These are phyloP conservation scores for Ganoderma meredithae DNA, from an alignment of 1,284 basidiomycete species.

Conservation along the genomic window DNA sequence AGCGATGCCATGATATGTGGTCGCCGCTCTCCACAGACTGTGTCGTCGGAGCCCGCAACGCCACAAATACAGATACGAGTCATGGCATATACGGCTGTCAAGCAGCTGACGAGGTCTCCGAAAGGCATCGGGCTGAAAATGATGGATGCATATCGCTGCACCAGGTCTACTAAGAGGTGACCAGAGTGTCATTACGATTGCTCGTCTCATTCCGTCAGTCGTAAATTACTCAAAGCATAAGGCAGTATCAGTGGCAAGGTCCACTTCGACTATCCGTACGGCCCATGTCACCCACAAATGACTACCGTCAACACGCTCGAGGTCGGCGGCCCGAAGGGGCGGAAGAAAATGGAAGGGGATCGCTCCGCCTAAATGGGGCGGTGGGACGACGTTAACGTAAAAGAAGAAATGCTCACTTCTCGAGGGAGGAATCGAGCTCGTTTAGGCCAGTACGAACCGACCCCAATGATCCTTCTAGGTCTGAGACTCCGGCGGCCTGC, in stretches of 20 bases:
- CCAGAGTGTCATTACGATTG: not conserved
- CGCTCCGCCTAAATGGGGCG: not conserved
- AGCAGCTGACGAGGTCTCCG: not conserved
- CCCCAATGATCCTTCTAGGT: slow-evolving; percentile 67
- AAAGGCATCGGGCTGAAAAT: not conserved
- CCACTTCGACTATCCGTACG: not conserved
- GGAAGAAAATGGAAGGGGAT: not conserved
- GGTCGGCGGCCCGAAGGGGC: not conserved
- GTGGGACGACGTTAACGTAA: slow-evolving; percentile 13
- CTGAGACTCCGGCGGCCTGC: slow-evolving; percentile 71
- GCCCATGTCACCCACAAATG: not conserved
- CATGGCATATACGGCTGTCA: not conserved
- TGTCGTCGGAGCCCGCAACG: not conserved
- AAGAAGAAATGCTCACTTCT: slow-evolving; percentile 59
- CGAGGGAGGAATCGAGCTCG: slow-evolving; percentile 74
- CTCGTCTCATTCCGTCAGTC: not conserved
- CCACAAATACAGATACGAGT: slow-evolving; percentile 3
- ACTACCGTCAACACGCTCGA: not conserved
- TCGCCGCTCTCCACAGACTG: not conserved
- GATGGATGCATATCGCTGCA: not conserved
- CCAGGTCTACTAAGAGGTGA: not conserved
- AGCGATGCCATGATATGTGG: not conserved
- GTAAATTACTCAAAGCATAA: not conserved
- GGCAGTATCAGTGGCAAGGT: not conserved
- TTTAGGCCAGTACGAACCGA: slow-evolving; percentile 70